phyloP scores from a whole-genome alignment of 2,329 filamentous ascomycete genomes.

The Ophiostoma populinum region DNA sequence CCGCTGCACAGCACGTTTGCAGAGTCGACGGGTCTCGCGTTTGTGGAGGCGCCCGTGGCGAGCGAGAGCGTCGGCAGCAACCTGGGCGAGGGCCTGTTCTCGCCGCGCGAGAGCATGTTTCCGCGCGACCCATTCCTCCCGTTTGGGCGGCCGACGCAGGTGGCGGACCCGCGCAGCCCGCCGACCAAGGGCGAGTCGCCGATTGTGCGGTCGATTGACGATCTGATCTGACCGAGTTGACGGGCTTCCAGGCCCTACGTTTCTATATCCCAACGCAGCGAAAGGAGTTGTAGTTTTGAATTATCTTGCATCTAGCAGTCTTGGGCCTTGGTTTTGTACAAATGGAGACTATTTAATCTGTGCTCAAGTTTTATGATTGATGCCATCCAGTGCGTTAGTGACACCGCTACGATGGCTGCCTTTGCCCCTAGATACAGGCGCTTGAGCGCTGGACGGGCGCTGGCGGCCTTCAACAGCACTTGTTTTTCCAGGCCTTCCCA shows the following conservation, averaged over 20 bases:
- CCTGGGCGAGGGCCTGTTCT: constrained; percentile 36
- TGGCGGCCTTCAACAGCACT: too few species aligned
- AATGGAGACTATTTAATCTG: too few species aligned
- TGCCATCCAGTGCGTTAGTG: too few species aligned
- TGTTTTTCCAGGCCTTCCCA: too few species aligned
- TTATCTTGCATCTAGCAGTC: background rate
- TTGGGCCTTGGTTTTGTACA: too few species aligned
- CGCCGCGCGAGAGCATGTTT: constrained; percentile 33
- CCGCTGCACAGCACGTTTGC: constrained; percentile 35
- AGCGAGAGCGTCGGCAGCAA: too few species aligned
- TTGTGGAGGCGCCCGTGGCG: constrained; percentile 34
- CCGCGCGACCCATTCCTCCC: constrained; percentile 34
- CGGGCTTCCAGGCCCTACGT: too few species aligned
- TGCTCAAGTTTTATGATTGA: too few species aligned
- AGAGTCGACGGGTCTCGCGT: constrained; percentile 30
- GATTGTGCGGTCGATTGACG: constrained; percentile 63
- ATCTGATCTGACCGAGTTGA: constrained; percentile 45
- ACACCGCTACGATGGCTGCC: too few species aligned
- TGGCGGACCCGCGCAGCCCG: constrained; percentile 54
- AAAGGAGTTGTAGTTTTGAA: background rate
- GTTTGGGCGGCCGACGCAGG: constrained; percentile 32
- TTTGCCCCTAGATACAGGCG: too few species aligned
- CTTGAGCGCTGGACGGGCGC: too few species aligned
- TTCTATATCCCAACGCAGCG: too few species aligned
- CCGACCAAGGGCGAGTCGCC: constrained; percentile 57